phyloP scores from a whole-genome alignment of 2,329 filamentous ascomycete genomes.

The Talaromyces sp. region DNA sequence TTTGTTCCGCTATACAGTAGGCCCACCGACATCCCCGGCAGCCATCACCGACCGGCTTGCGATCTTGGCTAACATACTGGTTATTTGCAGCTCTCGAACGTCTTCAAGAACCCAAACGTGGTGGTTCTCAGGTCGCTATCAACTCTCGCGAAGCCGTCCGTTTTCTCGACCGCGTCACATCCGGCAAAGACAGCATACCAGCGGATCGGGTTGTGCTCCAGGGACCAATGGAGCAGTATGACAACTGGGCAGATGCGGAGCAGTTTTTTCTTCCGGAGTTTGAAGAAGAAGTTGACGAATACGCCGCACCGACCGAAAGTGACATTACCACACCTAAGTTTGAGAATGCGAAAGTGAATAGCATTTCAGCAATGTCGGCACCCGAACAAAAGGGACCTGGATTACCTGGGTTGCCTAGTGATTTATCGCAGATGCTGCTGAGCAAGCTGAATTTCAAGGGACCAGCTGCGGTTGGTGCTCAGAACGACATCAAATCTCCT shows the following conservation, averaged over 20 bases:
- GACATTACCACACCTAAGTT: slow-evolving; percentile 19
- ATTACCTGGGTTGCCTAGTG: slow-evolving; percentile 20
- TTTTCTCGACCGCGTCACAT: slow-evolving; percentile 51
- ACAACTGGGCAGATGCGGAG: slow-evolving; percentile 46
- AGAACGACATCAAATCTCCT: slow-evolving; percentile 15
- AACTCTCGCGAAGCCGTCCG: slow-evolving; percentile 52
- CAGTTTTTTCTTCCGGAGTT: slow-evolving; percentile 45
- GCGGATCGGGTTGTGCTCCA: slow-evolving; percentile 46
- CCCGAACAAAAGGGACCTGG: slow-evolving; percentile 26
- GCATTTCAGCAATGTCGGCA: slow-evolving; percentile 21
- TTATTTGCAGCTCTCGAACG: slow-evolving; percentile 42
- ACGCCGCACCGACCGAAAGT: slow-evolving; percentile 19
- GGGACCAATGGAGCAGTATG: slow-evolving; percentile 50
- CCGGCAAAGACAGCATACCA: slow-evolving; percentile 44
- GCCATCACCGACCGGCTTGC: slow-evolving; percentile 14
- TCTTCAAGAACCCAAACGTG: slow-evolving; percentile 45
- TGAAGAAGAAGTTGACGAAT: slow-evolving; percentile 37
- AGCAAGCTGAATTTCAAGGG: slow-evolving; percentile 49
- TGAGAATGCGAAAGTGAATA: slow-evolving; percentile 21
- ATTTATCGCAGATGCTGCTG: slow-evolving; percentile 47
- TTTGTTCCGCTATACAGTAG: slow-evolving; percentile 53
- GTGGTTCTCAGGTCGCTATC: slow-evolving; percentile 46
- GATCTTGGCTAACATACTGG: slow-evolving; percentile 10
- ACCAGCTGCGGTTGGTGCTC: slow-evolving; percentile 26
- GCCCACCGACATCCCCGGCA: slow-evolving; percentile 20